These are phyloP conservation scores for Fusarium avenaceum DNA, from an alignment of 2,329 filamentous ascomycete genomes.

Conservation along the genomic window DNA sequence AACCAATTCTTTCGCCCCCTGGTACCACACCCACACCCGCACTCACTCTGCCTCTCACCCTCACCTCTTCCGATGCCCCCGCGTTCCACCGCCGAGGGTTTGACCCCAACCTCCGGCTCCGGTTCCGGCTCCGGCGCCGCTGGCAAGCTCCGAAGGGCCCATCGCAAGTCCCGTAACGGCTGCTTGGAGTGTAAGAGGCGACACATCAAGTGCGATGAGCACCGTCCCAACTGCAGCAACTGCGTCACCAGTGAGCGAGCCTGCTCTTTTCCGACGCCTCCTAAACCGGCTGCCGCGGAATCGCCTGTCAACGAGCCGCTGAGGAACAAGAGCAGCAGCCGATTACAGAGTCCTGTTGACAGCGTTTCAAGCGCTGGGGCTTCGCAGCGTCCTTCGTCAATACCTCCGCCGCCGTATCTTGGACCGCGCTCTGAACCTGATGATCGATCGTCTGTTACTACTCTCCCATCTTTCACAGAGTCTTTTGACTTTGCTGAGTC, in stretches of 20 bases:
- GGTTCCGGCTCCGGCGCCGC: slow-evolving; percentile 32
- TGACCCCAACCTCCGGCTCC: slow-evolving; percentile 32
- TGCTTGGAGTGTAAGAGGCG: slow-evolving; percentile 58
- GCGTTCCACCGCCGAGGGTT: slow-evolving; percentile 28
- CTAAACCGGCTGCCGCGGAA: slow-evolving; percentile 15
- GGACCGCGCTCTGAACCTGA: slow-evolving; percentile 9
- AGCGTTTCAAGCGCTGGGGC: slow-evolving; percentile 37
- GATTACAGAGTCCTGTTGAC: slow-evolving; percentile 43
- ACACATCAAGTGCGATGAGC: slow-evolving; percentile 61
- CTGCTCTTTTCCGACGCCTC: slow-evolving; percentile 53
- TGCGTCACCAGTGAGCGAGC: slow-evolving; percentile 55
- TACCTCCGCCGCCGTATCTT: slow-evolving; percentile 28
- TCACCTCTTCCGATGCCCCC: slow-evolving; percentile 35
- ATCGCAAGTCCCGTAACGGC: slow-evolving; percentile 59
- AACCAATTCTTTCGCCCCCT: slow-evolving; percentile 11
- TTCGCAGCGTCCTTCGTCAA: slow-evolving; percentile 21
- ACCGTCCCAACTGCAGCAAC: slow-evolving; percentile 56
- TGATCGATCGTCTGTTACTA: slow-evolving; percentile 33
- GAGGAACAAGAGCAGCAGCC: slow-evolving; percentile 15
- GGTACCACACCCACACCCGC: not conserved
- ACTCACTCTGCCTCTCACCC: not conserved
- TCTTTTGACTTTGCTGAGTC: slow-evolving; percentile 37
- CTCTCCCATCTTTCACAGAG: slow-evolving; percentile 44
- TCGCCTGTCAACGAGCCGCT: slow-evolving; percentile 19
- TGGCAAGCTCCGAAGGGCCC: slow-evolving; percentile 54